Evolutionary conservation across 805 yeast species (phyloP).

Genomic region (Jamesozyma hellenica): DNA sequence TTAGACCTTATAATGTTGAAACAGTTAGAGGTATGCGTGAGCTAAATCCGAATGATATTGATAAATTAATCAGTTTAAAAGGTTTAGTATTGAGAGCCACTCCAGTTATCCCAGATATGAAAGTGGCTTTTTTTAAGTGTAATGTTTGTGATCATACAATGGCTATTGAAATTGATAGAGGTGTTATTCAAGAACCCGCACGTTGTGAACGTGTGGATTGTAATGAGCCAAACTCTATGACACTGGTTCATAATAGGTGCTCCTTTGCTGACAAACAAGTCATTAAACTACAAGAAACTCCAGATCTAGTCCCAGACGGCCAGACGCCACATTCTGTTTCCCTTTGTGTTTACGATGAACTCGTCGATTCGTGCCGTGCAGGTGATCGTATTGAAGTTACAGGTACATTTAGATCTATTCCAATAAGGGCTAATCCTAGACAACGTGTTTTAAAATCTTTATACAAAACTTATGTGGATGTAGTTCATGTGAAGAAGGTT

Average conservation of each 20-base stretch:
- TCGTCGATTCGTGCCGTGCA: constrained; percentile 89
- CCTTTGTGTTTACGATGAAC: constrained; percentile 87
- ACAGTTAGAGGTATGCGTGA: constrained; percentile 78
- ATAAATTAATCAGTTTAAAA: constrained; percentile 80
- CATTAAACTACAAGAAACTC: constrained; percentile 87
- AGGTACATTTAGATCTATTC: constrained; percentile 87
- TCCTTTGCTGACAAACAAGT: constrained; percentile 93
- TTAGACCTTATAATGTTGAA: constrained; percentile 79
- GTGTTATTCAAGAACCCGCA: constrained; percentile 86
- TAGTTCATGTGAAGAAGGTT: constrained; percentile 81
- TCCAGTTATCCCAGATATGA: constrained; percentile 94
- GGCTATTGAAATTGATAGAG: constrained; percentile 88
- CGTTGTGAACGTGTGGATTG: constrained; percentile 87
- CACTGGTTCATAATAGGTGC: constrained; percentile 81
- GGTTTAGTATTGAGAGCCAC: constrained; percentile 86
- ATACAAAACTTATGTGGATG: constrained; percentile 89
- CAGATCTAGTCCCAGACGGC: constrained; percentile 94
- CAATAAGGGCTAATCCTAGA: constrained; percentile 78
- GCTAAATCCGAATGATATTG: constrained; percentile 87
- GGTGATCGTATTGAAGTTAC: constrained; percentile 95
- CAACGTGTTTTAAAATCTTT: constrained; percentile 75
- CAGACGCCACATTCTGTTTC: constrained; percentile 97
- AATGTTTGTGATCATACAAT: constrained; percentile 89
- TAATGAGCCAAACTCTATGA: constrained; percentile 76
- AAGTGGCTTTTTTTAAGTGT: constrained; percentile 91